Conservation (phyloP, 768 basidiomycete species). For the Nidula microcarpa region DNA sequence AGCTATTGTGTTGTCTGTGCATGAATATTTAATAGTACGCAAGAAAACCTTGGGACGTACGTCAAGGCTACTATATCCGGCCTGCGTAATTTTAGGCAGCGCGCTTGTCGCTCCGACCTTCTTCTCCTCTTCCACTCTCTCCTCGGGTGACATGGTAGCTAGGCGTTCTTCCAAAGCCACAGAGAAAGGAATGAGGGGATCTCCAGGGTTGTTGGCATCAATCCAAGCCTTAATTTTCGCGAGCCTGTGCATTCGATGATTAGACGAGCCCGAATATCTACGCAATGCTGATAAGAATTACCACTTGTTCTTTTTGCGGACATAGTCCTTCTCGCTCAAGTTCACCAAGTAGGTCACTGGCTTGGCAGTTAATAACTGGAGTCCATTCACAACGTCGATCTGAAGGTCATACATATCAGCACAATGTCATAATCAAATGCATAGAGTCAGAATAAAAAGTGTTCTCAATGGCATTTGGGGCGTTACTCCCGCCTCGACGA, state of each 20-base stretch:
- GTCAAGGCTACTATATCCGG: slow-evolving; percentile 85
- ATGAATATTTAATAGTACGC: not conserved
- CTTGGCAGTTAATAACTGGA: slow-evolving; percentile 92
- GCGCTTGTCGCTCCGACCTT: slow-evolving; percentile 70
- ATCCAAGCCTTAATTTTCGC: slow-evolving; percentile 99
- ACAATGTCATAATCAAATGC: too few relatives aligned
- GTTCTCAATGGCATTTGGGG: slow-evolving; percentile 74
- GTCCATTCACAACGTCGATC: slow-evolving; percentile 88
- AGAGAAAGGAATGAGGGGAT: slow-evolving; percentile 94
- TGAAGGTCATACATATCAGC: slow-evolving; percentile 20
- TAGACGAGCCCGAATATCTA: not conserved
- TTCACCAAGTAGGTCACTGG: slow-evolving; percentile 98
- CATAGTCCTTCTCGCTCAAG: slow-evolving; percentile 89
- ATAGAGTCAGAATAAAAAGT: not conserved
- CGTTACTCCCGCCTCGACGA: slow-evolving; percentile 95
- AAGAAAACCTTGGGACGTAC: slow-evolving; percentile 34
- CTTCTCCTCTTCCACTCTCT: slow-evolving; percentile 76
- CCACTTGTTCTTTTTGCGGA: slow-evolving; percentile 99
- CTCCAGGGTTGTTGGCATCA: slow-evolving; percentile 93
- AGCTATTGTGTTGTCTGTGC: slow-evolving; percentile 43
- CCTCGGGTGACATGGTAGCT: slow-evolving; percentile 55
- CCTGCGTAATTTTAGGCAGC: slow-evolving; percentile 91
- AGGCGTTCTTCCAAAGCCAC: slow-evolving; percentile 94
- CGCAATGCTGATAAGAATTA: slow-evolving; percentile 16
- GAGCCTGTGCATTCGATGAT: slow-evolving; percentile 45